Base-by-base conservation (phyloP, 1,284 basidiomycete genomes). In the Abortiporus biennis region DNA sequence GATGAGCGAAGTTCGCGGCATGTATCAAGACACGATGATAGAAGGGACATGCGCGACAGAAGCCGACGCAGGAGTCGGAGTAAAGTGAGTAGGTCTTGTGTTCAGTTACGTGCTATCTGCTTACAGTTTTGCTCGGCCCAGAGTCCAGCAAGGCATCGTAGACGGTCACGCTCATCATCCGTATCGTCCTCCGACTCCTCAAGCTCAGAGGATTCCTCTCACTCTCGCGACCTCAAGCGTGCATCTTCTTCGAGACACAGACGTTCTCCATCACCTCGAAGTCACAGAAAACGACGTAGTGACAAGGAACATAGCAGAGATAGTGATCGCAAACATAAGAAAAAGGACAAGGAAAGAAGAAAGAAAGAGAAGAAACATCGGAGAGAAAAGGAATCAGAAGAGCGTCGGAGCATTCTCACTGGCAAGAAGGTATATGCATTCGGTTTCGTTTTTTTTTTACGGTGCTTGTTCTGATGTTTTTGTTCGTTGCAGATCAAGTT, bases 361-460 rank as follows among this genome's bases (percentile, higher is more conserved):
- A 21, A 42, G 17, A 45, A 36, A 20, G 44, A 48, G 15, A 47
- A 46, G 22, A 42, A 63, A 35, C 61, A 54, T 45, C 56, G 61
- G 31, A 65, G 53, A 48, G 61, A 64, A 33, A 59, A 55, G 44
- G 47, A 51, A 40, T 61, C 64, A 13, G 47, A 51, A 1, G 70
- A 72, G 43, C 60, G 66, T 23, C 62, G 73, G 22, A 77, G 76
- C 42, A 56, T 74, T 19, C 53, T 78, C 42, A 78, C 75, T 3
- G 74, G 74, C 0, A 76, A 76, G 53, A 78, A 72, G 68, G 75
- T 74, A 22, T 5, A 47, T 46, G 9, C n/a, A 21, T 33, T 19
- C 21, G 13, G 9, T 25, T 21, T 23, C 16, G 25, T 45, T 24
- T 20, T 6, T 35, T 23, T 15, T 29, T 17, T 29, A 9, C 8